These are phyloP conservation scores for Aspergillus ochraceoroseus DNA, from an alignment of 2,329 filamentous ascomycete genomes.

Conservation along the genomic window DNA sequence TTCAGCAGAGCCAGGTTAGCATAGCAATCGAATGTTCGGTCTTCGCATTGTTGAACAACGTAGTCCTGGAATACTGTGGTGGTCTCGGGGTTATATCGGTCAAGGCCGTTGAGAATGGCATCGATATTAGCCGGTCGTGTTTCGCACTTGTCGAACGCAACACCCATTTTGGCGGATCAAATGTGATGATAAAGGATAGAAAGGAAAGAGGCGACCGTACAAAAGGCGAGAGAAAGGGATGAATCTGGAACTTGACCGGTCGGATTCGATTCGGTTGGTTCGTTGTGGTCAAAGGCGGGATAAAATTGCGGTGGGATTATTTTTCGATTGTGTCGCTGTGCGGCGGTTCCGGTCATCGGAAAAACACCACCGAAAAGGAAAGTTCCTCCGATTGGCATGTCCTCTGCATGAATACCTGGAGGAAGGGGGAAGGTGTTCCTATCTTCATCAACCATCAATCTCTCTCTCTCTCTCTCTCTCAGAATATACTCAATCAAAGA, in stretches of 20 bases:
- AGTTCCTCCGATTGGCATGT: conserved; percentile 18
- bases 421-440: conserved; percentile 33
- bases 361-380: background rate
- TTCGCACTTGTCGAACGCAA: conserved; percentile 76
- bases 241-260: conserved; percentile 2
- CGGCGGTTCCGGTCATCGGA: conserved; percentile 17
- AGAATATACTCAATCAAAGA: background rate
- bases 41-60: conserved; percentile 89
- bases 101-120: conserved; percentile 90
- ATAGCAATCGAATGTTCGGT: conserved; percentile 90
- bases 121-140: conserved; percentile 90
- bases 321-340: conserved; percentile 27
- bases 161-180: conserved; percentile 25
- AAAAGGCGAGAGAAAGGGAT: background rate
- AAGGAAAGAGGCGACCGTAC: background rate
- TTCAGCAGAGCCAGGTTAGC: conserved; percentile 94
- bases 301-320: conserved; percentile 24
- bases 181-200: conserved; percentile 1
- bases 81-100: conserved; percentile 97
- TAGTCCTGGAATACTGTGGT: conserved; percentile 92
- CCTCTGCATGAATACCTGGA: conserved; percentile 8
- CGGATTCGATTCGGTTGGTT: conserved; percentile 9
- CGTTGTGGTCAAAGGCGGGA: conserved; percentile 13
- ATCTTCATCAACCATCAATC: conserved; percentile 54
- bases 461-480: background rate